Conservation (phyloP, 441 rosid species). For the Pelargonium citronellum region DNA sequence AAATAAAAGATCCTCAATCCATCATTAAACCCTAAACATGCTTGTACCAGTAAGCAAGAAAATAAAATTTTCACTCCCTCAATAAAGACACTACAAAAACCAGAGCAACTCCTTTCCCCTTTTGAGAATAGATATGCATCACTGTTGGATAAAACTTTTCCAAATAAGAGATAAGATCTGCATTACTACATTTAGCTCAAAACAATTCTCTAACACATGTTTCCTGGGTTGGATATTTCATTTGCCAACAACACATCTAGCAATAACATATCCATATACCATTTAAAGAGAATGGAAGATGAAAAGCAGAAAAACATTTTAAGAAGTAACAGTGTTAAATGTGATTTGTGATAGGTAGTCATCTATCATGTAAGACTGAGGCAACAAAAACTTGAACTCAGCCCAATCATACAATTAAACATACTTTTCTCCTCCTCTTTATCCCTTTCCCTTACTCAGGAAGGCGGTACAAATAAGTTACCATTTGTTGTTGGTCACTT, state of each 20-base stretch:
- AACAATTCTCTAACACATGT: not conserved
- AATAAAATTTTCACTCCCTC: not conserved
- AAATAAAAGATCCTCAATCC: not conserved
- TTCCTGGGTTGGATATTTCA: not conserved
- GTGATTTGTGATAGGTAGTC: not conserved
- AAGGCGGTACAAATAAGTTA: not conserved
- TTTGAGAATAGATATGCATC: not conserved
- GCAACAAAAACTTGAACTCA: not conserved
- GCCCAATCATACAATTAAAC: not conserved
- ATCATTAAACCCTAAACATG: not conserved
- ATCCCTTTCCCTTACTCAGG: not conserved
- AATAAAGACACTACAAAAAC: not conserved
- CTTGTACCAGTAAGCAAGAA: not conserved
- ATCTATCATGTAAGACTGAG: not conserved
- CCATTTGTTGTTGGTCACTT: not conserved
- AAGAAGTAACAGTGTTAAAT: not conserved
- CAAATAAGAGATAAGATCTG: not conserved
- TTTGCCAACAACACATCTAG: not conserved
- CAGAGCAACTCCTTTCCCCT: not conserved
- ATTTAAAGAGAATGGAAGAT: too few relatives aligned
- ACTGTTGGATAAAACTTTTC: not conserved
- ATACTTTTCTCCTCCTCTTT: not conserved
- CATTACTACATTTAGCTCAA: not conserved
- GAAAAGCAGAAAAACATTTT: too few relatives aligned
- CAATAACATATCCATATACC: too few relatives aligned